phyloP scores from a whole-genome alignment of 2,329 filamentous ascomycete genomes.

The Acrocalymma vagum region DNA sequence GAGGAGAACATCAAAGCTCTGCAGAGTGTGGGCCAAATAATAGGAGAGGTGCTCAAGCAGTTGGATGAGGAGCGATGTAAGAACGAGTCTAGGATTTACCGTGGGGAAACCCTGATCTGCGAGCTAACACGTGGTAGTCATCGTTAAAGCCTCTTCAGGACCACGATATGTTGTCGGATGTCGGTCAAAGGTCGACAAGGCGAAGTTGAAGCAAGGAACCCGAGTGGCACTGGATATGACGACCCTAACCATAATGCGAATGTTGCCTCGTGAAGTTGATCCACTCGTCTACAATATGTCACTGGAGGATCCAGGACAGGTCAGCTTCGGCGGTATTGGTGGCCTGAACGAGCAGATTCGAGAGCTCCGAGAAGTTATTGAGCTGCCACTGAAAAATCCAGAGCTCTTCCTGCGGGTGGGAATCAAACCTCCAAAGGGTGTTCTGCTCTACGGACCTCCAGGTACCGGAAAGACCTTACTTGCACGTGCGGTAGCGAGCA shows the following conservation, averaged over 20 bases:
- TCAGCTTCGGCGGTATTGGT: conserved; percentile 97
- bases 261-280: conserved; percentile 98
- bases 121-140: conserved; percentile 68
- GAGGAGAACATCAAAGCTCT: conserved; percentile 99
- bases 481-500: conserved; percentile 93
- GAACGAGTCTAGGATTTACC: too few species aligned
- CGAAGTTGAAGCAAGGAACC: conserved; percentile 96
- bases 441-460: conserved; percentile 92
- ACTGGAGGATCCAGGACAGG: conserved; percentile 93
- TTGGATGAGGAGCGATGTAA: conserved; percentile 97
- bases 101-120: conserved; percentile 7
- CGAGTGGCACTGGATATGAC: conserved; percentile 99
- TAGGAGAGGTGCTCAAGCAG: conserved; percentile 98
- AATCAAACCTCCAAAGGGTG: conserved; percentile 98
- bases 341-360: conserved; percentile 98
- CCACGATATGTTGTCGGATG: conserved; percentile 98
- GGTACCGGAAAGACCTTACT: conserved; percentile 97
- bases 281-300: conserved; percentile 99
- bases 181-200: conserved; percentile 97
- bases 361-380: conserved; percentile 96
- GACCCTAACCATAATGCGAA: conserved; percentile 99
- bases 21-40: conserved; percentile 98
- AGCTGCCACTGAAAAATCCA: conserved; percentile 97
- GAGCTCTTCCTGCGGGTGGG: conserved; percentile 96
- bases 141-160: conserved; percentile 97